Evolutionary conservation across 2,329 filamentous ascomycete species (phyloP).

Genomic region (Fusarium pseudocircinatum): DNA sequence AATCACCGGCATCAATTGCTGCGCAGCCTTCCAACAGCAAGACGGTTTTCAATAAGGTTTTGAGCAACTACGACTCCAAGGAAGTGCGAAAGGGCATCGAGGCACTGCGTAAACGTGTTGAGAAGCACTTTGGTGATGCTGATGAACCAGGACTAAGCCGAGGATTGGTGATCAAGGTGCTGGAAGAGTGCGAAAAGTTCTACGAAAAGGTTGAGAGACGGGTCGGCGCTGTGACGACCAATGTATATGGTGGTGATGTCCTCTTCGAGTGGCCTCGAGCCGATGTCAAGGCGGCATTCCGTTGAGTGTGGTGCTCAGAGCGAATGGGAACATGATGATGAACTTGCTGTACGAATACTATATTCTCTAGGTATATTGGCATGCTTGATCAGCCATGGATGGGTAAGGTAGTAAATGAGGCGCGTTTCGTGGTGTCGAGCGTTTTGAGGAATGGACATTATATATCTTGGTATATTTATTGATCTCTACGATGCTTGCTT

Average conservation of each 20-base stretch:
- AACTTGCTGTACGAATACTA: conserved; percentile 31
- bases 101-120: conserved; percentile 86
- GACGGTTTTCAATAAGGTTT: conserved; percentile 84
- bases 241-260: conserved; percentile 72
- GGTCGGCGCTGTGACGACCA: conserved; percentile 67
- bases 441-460: conserved; percentile 8
- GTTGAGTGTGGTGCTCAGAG: conserved; percentile 30
- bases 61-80: conserved; percentile 81
- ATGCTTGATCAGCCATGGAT: conserved; percentile 16
- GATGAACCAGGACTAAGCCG: conserved; percentile 76
- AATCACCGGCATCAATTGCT: conserved; percentile 72
- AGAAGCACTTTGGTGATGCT: conserved; percentile 95
- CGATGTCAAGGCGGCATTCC: conserved; percentile 70
- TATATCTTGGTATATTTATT: conserved; percentile 24
- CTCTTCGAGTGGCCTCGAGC: conserved; percentile 72
- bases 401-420: conserved; percentile 22
- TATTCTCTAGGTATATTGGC: conserved; percentile 17
- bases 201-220: conserved; percentile 70
- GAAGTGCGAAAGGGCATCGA: conserved; percentile 93
- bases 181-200: conserved; percentile 69
- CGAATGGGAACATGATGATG: conserved; percentile 29
- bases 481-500: background rate
- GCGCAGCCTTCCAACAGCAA: conserved; percentile 85
- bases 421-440: conserved; percentile 15
- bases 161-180: conserved; percentile 65